phyloP scores from a whole-genome alignment of 306 rosid species.

The Sicyos edulis region DNA sequence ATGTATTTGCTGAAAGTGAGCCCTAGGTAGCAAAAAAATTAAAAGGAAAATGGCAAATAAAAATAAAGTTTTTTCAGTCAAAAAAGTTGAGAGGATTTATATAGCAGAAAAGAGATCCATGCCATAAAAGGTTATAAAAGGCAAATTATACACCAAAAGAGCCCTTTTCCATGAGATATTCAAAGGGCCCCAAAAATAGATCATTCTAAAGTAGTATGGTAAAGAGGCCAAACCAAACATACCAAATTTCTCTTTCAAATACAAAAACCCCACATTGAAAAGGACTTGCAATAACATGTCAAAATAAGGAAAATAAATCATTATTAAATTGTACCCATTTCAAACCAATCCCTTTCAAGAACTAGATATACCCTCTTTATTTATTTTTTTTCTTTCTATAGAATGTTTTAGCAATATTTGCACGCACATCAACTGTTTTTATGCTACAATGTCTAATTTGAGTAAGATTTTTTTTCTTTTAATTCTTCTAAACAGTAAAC shows the following conservation, averaged over 20 bases:
- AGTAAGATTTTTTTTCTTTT: no score
- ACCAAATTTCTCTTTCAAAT: background rate
- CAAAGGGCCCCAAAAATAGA: constrained; percentile 39
- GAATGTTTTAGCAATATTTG: no score
- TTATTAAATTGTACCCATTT: no score
- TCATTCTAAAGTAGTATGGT: constrained; percentile 31
- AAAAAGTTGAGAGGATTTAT: constrained; percentile 34
- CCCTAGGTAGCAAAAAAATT: constrained; percentile 20
- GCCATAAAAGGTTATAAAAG: constrained; percentile 39
- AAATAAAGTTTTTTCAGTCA: constrained; percentile 36
- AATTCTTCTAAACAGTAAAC: no score
- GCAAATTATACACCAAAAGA: constrained; percentile 50
- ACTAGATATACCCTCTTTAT: no score
- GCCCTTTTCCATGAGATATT: constrained; percentile 45
- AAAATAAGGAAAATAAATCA: constrained; percentile 18
- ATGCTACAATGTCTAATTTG: no score
- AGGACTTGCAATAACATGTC: constrained; percentile 54
- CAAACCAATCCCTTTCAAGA: no score
- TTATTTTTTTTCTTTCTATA: no score
- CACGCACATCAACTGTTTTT: no score
- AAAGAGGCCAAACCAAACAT: constrained; percentile 11
- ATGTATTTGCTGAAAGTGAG: constrained; percentile 4
- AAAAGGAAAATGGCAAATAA: constrained; percentile 25
- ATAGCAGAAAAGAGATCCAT: constrained; percentile 40
- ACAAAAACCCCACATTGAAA: constrained; percentile 28